phyloP scores from a whole-genome alignment of 768 basidiomycete species.

The Candolleomyces aberdarensis region DNA sequence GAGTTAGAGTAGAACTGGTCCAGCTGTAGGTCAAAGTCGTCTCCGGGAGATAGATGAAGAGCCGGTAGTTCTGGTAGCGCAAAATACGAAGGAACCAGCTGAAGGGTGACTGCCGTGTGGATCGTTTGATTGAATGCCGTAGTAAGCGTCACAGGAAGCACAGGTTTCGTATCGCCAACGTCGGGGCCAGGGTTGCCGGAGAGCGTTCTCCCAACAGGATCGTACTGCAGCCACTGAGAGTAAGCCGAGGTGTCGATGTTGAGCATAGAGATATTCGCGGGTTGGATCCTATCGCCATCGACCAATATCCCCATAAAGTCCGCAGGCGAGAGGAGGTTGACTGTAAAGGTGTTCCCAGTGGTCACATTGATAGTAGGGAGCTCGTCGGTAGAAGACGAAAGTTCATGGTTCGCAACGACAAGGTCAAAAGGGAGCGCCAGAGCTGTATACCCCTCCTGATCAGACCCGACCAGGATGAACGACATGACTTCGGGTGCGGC shows the following conservation, averaged over 20 bases:
- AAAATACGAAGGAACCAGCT: slow-evolving; percentile 74
- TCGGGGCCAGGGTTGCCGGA: slow-evolving; percentile 60
- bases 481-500: slow-evolving; percentile 40
- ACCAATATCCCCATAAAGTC: slow-evolving; percentile 66
- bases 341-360: slow-evolving; percentile 45
- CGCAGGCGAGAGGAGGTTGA: slow-evolving; percentile 48
- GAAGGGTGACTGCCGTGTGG: slow-evolving; percentile 59
- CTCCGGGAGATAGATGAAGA: slow-evolving; percentile 49
- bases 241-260: slow-evolving; percentile 56
- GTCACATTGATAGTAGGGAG: slow-evolving; percentile 75
- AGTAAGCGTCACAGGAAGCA: slow-evolving; percentile 59
- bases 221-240: slow-evolving; percentile 57
- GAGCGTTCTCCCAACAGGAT: slow-evolving; percentile 51
- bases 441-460: slow-evolving; percentile 70
- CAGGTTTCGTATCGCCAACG: slow-evolving; percentile 22
- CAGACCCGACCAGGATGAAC: slow-evolving; percentile 66
- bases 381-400: slow-evolving; percentile 43
- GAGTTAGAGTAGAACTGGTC: slow-evolving; percentile 53
- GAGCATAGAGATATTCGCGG: slow-evolving; percentile 54
- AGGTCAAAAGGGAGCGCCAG: slow-evolving; percentile 58
- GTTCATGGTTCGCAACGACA: slow-evolving; percentile 64
- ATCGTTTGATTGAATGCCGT: slow-evolving; percentile 68
- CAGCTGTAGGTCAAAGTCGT: slow-evolving; percentile 52
- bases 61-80: slow-evolving; percentile 51
- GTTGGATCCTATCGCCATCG: slow-evolving; percentile 56